Base-by-base conservation (phyloP, 2,329 filamentous ascomycete species). In the Emergomyces africanus region DNA sequence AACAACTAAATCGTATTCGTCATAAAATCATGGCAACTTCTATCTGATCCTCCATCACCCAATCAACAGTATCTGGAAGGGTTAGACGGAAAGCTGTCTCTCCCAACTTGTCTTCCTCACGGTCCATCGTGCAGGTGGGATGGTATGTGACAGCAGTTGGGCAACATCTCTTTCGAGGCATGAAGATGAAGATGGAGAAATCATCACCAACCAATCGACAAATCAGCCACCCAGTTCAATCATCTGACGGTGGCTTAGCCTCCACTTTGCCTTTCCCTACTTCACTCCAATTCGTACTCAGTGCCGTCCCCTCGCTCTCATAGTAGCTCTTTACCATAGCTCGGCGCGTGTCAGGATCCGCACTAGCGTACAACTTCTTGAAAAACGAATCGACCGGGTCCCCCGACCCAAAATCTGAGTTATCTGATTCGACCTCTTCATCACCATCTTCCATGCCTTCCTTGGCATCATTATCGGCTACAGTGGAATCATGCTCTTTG, bases 291-390 rank as follows among this genome's bases (percentile, higher is more conserved):
- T 92, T 90, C 0, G 94, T 99, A 72, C 90, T 96, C 55, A 99
- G 76, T 2, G 88, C 83, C 0, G 94, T 99, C 4, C 94, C 94
- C 66, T 95, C 94, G 72, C 91, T 96, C 78, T 99, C 92, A 15
- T 84, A 80, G 68, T 89, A 97, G 69, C 89, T 95, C 82, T 99
- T 99, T 84, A 95, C 89, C 94, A 99, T 99, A 9, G 94, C 94
- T 1, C 90, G 84, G 69, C 85, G 84, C 60, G 89, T 89, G 66
- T 99, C 92, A 0, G 86, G 83, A 54, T 87, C 84, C 0, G 89
- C 85, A 41, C 78, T 79, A 63, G 87, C 84, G 75, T 92, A 97
- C 1, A 99, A 78, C 68, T 87, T 85, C 79, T 95, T 94, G 79
- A 99, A 99, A 75, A 96, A 97, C 12, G 73, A 70, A 66, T 95